These are phyloP conservation scores for Trichosanthes truncata DNA, from an alignment of 306 rosid species.

Conservation along the genomic window DNA sequence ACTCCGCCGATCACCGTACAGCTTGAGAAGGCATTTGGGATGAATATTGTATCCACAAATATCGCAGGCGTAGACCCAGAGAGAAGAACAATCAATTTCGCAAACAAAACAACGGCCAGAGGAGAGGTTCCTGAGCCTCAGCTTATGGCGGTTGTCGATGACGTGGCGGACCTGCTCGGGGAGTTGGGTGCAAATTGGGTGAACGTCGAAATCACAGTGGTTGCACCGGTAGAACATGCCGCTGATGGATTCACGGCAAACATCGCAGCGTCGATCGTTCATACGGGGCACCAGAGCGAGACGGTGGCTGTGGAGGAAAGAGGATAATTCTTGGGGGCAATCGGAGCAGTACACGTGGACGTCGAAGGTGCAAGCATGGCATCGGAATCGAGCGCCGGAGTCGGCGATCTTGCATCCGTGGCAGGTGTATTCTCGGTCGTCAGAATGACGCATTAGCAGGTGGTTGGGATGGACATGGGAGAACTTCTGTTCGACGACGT, in stretches of 20 bases:
- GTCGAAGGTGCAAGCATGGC: conserved; percentile 5
- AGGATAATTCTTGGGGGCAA: conserved; percentile 4
- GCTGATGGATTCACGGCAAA: too few relatives aligned
- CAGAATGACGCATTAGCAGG: not conserved
- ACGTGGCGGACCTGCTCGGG: conserved; percentile 9
- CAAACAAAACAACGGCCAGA: not conserved
- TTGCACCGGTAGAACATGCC: conserved; percentile 15
- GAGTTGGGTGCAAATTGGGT: conserved; percentile 16
- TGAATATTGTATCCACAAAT: not conserved
- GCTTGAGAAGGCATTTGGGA: not conserved
- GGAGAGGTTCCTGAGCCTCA: not conserved
- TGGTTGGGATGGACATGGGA: not conserved
- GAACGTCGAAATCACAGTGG: conserved; percentile 10
- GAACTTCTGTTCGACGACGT: not conserved
- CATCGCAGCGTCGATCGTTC: not conserved
- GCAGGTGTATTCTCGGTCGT: not conserved
- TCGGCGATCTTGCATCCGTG: not conserved
- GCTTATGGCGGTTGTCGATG: not conserved
- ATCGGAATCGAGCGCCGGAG: not conserved
- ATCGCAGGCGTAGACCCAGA: not conserved
- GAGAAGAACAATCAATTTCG: not conserved
- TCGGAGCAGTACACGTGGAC: conserved; percentile 10
- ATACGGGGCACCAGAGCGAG: not conserved
- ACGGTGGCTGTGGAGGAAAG: not conserved
- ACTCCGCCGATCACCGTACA: not conserved